phyloP scores from a whole-genome alignment of 768 basidiomycete species.

The Xerocomellus amylosporus region DNA sequence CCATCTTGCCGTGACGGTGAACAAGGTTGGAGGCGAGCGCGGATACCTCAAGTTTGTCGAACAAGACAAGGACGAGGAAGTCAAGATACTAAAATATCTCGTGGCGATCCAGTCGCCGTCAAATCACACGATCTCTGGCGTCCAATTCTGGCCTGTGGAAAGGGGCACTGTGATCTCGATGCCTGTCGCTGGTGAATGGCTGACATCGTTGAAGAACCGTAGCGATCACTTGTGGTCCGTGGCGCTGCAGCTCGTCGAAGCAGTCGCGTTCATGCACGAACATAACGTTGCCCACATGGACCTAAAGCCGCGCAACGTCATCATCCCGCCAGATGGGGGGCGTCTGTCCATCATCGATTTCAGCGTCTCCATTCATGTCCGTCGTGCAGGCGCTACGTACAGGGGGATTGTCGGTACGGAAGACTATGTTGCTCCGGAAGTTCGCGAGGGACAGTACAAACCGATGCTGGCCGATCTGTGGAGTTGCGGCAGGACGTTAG shows the following conservation, averaged over 20 bases:
- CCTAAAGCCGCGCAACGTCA: conserved; percentile 5
- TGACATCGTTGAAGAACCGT: background rate
- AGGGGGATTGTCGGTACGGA: background rate
- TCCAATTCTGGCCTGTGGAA: conserved; percentile 1
- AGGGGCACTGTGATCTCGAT: background rate
- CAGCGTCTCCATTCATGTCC: background rate
- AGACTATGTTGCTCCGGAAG: background rate
- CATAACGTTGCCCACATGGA: conserved; percentile 17
- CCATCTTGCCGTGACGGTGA: conserved; percentile 2
- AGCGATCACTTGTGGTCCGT: background rate
- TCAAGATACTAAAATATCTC: conserved; percentile 9
- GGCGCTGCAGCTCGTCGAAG: conserved; percentile 1
- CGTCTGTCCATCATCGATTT: background rate
- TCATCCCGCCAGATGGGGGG: background rate
- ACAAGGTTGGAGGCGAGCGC: background rate
- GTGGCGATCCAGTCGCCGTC: background rate
- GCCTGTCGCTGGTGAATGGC: background rate
- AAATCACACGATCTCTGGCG: conserved; percentile 12
- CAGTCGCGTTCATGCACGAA: conserved; percentile 12
- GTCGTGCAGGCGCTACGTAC: background rate
- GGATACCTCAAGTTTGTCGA: conserved; percentile 13
- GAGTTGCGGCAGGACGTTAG: background rate
- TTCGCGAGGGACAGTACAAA: background rate
- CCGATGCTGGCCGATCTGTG: conserved; percentile 2
- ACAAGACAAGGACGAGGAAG: conserved; percentile 6